phyloP scores from a whole-genome alignment of 1,284 basidiomycete species.

The Retiboletus flavoniger region DNA sequence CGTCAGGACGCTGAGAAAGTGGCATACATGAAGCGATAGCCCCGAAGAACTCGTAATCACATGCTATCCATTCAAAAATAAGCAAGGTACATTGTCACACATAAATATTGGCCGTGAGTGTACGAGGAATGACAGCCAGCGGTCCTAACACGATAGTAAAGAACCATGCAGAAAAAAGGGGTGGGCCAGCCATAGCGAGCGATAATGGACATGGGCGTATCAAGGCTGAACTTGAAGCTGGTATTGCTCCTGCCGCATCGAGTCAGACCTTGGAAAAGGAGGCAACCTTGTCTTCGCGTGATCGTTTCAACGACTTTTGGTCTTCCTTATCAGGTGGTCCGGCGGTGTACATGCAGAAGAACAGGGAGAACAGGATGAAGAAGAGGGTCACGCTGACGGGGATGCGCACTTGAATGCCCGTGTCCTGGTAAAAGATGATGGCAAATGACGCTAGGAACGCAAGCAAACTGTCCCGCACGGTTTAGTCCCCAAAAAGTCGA shows the following conservation, averaged over 20 bases:
- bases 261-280: conserved; percentile 3
- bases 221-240: background rate
- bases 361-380: conserved; percentile 19
- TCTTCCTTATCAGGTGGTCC: conserved; percentile 20
- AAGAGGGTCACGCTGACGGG: conserved; percentile 25
- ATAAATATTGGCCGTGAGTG: background rate
- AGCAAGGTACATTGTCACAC: conserved; percentile 3
- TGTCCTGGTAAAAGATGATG: conserved; percentile 24
- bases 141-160: background rate
- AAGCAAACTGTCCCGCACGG: conserved; percentile 17
- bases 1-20: background rate
- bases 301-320: background rate
- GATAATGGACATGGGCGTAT: conserved; percentile 6
- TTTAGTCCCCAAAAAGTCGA: background rate
- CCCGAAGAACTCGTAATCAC: background rate
- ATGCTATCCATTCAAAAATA: conserved; percentile 8
- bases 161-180: background rate
- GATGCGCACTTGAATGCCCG: conserved; percentile 25
- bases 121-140: background rate
- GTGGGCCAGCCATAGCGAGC: background rate
- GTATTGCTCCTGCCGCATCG: background rate
- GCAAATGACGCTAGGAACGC: conserved; percentile 26
- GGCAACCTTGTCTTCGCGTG: background rate
- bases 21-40: background rate
- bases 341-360: conserved; percentile 26